phyloP scores from a whole-genome alignment of 1,284 basidiomycete genomes.

The Trichosporon sp. region DNA sequence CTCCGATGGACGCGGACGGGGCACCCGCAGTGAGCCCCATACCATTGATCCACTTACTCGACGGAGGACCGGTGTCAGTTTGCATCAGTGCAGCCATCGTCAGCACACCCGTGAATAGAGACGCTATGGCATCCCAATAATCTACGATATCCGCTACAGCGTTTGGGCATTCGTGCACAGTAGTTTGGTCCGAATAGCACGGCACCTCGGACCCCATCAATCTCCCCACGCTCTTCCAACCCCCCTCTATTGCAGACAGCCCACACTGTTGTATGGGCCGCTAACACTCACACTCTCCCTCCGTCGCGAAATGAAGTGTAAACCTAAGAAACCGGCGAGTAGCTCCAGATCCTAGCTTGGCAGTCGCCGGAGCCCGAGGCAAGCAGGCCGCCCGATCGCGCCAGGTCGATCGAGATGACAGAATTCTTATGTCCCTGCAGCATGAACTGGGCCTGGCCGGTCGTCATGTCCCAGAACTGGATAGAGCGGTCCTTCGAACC shows the following conservation, averaged over 20 bases:
- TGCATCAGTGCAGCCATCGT: background rate
- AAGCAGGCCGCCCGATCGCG: constrained; percentile 70
- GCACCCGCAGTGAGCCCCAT: too few species aligned
- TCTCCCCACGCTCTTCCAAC: too few species aligned
- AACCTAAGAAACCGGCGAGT: constrained; percentile 26
- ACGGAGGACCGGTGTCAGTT: too few species aligned
- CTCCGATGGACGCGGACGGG: too few species aligned
- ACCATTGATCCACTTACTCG: too few species aligned
- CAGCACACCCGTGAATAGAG: constrained; percentile 4
- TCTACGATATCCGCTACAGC: constrained; percentile 18
- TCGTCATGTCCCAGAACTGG: constrained; percentile 81
- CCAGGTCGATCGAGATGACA: constrained; percentile 82
- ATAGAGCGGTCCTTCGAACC: constrained; percentile 89
- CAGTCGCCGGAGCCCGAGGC: constrained; percentile 88
- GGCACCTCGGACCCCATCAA: background rate
- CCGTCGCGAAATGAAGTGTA: too few species aligned
- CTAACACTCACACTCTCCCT: too few species aligned
- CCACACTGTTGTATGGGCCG: too few species aligned
- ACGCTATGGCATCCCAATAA: constrained; percentile 16
- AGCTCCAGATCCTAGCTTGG: constrained; percentile 74
- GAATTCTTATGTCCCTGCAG: constrained; percentile 89
- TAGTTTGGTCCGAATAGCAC: background rate
- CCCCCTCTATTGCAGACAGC: too few species aligned
- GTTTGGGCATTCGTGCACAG: constrained; percentile 15
- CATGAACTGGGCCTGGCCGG: constrained; percentile 75